phyloP scores from a whole-genome alignment of 148 eudicot genomes.

The Silene latifolia region DNA sequence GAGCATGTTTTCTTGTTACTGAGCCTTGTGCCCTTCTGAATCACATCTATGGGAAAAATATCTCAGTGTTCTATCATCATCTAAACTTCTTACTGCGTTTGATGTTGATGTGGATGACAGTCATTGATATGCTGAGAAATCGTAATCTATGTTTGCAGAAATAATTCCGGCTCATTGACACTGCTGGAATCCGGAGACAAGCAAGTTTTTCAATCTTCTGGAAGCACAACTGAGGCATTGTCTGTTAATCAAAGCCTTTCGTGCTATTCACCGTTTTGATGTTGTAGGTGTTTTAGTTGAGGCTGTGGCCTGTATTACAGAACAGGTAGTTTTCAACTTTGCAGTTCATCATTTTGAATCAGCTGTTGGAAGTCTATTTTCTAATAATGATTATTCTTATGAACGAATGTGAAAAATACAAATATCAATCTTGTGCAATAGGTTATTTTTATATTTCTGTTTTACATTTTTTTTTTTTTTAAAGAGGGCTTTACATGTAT shows the following conservation, averaged over 20 bases:
- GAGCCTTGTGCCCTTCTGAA: too few relatives aligned
- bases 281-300: conserved; percentile 93
- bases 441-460: not conserved
- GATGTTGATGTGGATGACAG: too few relatives aligned
- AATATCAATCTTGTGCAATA: not conserved
- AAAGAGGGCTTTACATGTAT: not conserved
- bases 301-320: conserved; percentile 99
- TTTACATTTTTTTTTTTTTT: not conserved
- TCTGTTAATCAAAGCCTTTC: conserved; percentile 94
- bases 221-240: conserved; percentile 94
- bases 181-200: conserved; percentile 94
- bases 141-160: conserved; percentile 43
- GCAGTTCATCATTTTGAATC: not conserved
- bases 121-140: too few relatives aligned
- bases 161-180: conserved; percentile 85
- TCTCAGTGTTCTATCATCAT: too few relatives aligned
- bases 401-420: not conserved
- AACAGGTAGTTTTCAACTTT: conserved; percentile 65
- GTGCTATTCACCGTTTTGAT: conserved; percentile 97
- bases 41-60: too few relatives aligned
- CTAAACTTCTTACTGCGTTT: too few relatives aligned
- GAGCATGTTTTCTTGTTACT: too few relatives aligned
- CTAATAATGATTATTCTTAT: not conserved
- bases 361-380: not conserved
- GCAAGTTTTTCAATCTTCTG: conserved; percentile 88